These are phyloP conservation scores for Scytalidium lignicola DNA, from an alignment of 2,329 filamentous ascomycete species.

Conservation along the genomic window DNA sequence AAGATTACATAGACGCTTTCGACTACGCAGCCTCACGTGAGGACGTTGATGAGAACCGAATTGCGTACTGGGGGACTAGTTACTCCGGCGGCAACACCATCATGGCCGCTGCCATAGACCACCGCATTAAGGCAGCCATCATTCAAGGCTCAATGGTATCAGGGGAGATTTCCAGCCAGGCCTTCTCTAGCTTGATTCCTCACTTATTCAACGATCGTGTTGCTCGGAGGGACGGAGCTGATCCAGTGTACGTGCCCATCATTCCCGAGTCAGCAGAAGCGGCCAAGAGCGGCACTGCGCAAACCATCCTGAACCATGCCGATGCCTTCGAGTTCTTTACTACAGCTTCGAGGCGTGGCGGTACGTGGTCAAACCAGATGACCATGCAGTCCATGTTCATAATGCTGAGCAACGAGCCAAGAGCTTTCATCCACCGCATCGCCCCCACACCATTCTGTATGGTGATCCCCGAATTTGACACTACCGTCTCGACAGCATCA, in stretches of 20 bases:
- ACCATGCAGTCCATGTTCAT: constrained; percentile 26
- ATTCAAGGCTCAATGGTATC: constrained; percentile 16
- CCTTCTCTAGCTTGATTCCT: too few relatives aligned
- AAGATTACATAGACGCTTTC: constrained; percentile 33
- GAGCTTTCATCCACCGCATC: too few relatives aligned
- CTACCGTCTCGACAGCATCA: too few relatives aligned
- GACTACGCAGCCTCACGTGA: constrained; percentile 28
- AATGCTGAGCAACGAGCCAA: constrained; percentile 17
- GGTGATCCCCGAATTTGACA: too few relatives aligned
- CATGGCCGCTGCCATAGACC: constrained; percentile 32
- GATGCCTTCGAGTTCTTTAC: too few relatives aligned
- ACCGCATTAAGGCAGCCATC: constrained; percentile 31
- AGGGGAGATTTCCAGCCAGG: too few relatives aligned
- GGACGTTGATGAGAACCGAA: constrained; percentile 25
- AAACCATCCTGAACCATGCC: too few relatives aligned
- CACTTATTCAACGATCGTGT: too few relatives aligned
- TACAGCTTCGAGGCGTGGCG: neutral
- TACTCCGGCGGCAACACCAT: constrained; percentile 33
- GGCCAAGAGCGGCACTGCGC: too few relatives aligned
- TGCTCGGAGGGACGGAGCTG: too few relatives aligned
- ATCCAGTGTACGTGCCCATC: too few relatives aligned
- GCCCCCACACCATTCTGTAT: neutral
- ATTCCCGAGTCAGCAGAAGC: too few relatives aligned
- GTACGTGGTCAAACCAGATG: constrained; percentile 31
- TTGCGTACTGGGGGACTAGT: constrained; percentile 33